Percentiles rank a stretch among this genome's conserved stretches.
phyloP scores from a whole-genome alignment of 208 protist genomes.

The Kentomonas sorsogonicus region DNA sequence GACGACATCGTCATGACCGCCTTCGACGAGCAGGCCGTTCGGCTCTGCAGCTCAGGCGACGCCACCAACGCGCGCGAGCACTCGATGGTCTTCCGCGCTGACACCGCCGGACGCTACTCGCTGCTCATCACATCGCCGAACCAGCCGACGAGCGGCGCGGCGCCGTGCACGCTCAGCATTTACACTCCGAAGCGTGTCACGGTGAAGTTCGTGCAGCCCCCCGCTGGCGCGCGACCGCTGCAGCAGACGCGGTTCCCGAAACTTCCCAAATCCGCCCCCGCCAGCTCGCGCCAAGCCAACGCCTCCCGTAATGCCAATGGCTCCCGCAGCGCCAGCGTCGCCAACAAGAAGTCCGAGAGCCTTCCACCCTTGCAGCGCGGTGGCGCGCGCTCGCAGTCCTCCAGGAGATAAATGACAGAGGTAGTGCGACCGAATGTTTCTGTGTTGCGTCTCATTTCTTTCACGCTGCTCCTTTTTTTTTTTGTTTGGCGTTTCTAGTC shows the following conservation, averaged over 20 bases:
- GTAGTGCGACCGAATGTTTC: too few species aligned
- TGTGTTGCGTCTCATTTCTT: too few species aligned
- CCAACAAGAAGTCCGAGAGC: too few species aligned
- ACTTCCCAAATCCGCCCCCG: constrained; percentile 21
- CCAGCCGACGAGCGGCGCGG: constrained; percentile 31
- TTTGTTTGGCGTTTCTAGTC: not conserved
- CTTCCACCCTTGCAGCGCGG: too few species aligned
- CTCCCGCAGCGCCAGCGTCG: too few species aligned
- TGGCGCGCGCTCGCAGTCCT: too few species aligned
- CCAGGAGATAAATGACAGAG: too few species aligned
- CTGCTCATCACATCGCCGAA: constrained; percentile 51
- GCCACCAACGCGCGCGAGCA: constrained; percentile 78
- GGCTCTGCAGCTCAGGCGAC: constrained; percentile 45
- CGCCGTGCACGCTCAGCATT: constrained; percentile 54
- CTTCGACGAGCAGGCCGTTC: constrained; percentile 58
- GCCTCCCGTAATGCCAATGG: too few species aligned
- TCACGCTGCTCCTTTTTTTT: too few species aligned
- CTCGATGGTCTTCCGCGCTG: constrained; percentile 53
- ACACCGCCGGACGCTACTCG: constrained; percentile 46
- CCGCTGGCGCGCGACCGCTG: constrained; percentile 36
- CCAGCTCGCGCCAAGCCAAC: too few species aligned
- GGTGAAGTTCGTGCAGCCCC: constrained; percentile 51
- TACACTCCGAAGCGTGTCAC: constrained; percentile 52
- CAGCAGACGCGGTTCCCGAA: constrained; percentile 38
- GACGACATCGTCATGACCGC: constrained; percentile 53